These are phyloP conservation scores for Gnomoniopsis smithogilvyi DNA, from an alignment of 2,329 filamentous ascomycete species.

Conservation along the genomic window DNA sequence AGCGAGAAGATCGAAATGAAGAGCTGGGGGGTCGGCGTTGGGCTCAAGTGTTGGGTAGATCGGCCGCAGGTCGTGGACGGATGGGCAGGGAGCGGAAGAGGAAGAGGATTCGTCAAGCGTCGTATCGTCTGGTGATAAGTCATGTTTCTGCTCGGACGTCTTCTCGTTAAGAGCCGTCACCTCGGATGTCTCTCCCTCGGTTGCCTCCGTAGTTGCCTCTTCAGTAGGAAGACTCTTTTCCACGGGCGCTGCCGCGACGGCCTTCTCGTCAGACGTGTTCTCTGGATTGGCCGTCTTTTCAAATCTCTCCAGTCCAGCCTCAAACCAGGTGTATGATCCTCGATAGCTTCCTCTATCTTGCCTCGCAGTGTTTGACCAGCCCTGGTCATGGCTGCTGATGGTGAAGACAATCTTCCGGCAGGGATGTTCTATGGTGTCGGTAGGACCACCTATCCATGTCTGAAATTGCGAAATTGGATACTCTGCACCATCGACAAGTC, in stretches of 20 bases:
- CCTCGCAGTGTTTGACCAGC: slow-evolving; percentile 34
- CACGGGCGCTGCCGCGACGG: background rate
- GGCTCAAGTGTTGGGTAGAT: slow-evolving; percentile 11
- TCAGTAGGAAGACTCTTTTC: background rate
- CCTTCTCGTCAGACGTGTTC: background rate
- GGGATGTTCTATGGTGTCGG: slow-evolving; percentile 41
- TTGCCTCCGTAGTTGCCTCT: background rate
- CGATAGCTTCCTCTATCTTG: slow-evolving; percentile 36
- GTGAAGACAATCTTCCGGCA: slow-evolving; percentile 61
- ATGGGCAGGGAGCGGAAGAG: slow-evolving; percentile 13
- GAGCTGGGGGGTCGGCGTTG: slow-evolving; percentile 23
- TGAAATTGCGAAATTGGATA: slow-evolving; percentile 31
- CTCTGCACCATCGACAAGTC: slow-evolving; percentile 22
- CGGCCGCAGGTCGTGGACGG: slow-evolving; percentile 24
- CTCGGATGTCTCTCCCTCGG: no score
- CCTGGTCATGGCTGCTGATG: slow-evolving; percentile 56
- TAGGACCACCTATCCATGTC: slow-evolving; percentile 36
- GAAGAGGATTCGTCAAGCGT: background rate
- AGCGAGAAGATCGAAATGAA: slow-evolving; percentile 36
- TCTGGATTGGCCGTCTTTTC: slow-evolving; percentile 27
- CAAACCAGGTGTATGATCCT: slow-evolving; percentile 60
- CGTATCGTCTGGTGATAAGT: background rate
- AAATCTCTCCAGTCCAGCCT: slow-evolving; percentile 57
- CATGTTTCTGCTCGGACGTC: background rate
- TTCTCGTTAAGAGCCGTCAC: background rate